These are phyloP conservation scores for Raffaelea albimanens DNA, from an alignment of 2,329 filamentous ascomycete species.

Conservation along the genomic window DNA sequence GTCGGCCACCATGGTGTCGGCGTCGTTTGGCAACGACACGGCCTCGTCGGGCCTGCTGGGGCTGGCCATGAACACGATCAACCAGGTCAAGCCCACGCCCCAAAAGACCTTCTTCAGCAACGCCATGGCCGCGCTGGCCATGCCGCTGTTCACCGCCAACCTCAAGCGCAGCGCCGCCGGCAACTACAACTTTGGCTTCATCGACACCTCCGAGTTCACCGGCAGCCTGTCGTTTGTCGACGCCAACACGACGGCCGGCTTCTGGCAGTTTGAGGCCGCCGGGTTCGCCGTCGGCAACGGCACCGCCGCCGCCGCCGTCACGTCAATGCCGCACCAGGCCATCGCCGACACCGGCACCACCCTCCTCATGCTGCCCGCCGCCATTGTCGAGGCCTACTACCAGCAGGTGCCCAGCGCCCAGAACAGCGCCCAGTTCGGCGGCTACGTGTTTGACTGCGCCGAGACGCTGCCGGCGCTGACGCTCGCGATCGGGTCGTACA, in stretches of 20 bases:
- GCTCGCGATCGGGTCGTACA: constrained; percentile 23
- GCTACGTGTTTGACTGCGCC: constrained; percentile 27
- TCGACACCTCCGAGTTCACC: constrained; percentile 43
- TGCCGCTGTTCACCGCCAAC: constrained; percentile 23
- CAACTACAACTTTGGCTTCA: constrained; percentile 47
- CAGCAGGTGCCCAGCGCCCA: constrained; percentile 23
- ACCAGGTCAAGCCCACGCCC: constrained; percentile 17
- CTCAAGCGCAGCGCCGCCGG: constrained; percentile 23
- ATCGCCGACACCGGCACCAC: constrained; percentile 34
- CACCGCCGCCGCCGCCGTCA: constrained; percentile 1
- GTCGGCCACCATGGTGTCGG: constrained; percentile 18
- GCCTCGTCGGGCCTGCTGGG: constrained; percentile 18
- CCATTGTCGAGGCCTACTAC: constrained; percentile 29
- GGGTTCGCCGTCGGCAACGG: constrained; percentile 32
- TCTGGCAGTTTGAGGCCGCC: constrained; percentile 47
- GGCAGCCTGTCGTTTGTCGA: constrained; percentile 41
- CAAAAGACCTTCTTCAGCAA: constrained; percentile 26
- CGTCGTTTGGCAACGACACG: constrained; percentile 16
- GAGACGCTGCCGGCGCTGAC: constrained; percentile 23
- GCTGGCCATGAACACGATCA: constrained; percentile 20
- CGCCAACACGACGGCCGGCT: constrained; percentile 39
- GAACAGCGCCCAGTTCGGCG: constrained; percentile 22
- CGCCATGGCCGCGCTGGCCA: constrained; percentile 17
- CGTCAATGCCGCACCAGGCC: constrained; percentile 19
- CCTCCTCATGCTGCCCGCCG: constrained; percentile 25